Evolutionary conservation across 257 asterid species (phyloP), one percentile per base, ranked within the genome.

Genomic region (Cinchona pubescens): DNA sequence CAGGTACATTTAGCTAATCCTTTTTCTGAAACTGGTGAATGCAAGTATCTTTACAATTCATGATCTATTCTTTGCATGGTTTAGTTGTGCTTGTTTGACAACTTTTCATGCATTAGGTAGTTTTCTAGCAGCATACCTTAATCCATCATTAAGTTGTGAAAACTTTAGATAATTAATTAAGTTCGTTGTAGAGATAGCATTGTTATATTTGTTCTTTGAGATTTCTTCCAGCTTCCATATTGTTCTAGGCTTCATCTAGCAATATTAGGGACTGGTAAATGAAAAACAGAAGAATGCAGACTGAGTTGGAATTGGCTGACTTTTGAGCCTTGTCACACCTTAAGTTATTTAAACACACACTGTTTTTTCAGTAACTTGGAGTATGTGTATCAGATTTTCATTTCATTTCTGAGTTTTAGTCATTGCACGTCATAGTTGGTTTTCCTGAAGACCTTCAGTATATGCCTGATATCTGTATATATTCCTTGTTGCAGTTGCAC

Each of bases 1-100:
- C 88, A 91, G 99, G 99, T 95, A 80, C 79, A 61, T 67, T 59
- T 62, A 29, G 61, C 35, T 19, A 23, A 61, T 65, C 30, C 23
- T 53, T 46, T 59, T 10, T 46, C 6, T 61, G 29, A n/a, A 18
- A 34, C 9, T 42, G 59, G 34, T 23, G 58, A 27, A 58, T 29
- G 32, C 40, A 23, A 53, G 13, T 16, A 32, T 49, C n/a, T 73
- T 60, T 19, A n/a, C 56, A n/a, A 43, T 45, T 48, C 43, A 43
- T 48, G 48, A 55, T 69, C 64, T 69, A 30, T n/a, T 32, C 38
- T 35, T 53, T 29, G 37, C 48, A 30, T 18, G 30, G 60, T 46
- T 69, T 69, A 29, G 43, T 69, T 69, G 60, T 9, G 30, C 61
- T 14, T 46, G 6, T 45, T 56, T 7, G 23, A 30, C 35, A 46